Evolutionary conservation across 176 grass and related monocot species (phyloP).

Genomic region (Oryza brachyantha): DNA sequence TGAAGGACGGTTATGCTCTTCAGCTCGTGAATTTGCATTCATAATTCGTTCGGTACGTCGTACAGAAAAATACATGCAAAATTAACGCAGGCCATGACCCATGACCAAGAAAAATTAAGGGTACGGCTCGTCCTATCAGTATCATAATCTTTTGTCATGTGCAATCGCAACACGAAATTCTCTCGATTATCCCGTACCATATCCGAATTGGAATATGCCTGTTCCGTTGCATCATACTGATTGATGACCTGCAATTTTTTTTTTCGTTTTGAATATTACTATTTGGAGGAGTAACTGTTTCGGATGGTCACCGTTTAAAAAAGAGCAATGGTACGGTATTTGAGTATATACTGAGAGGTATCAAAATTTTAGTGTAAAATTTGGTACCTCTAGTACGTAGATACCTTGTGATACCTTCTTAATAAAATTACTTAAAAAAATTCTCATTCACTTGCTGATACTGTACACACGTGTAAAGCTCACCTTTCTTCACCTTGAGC

Average conservation of each 20-base stretch:
- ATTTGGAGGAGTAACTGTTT: neutral
- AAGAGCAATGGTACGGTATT: no score
- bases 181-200: conserved; percentile 3
- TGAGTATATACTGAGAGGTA: no score
- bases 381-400: no score
- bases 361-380: no score
- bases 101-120: neutral
- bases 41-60: neutral
- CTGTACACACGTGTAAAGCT: conserved; percentile 31
- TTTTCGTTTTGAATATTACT: no score
- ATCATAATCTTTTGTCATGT: conserved; percentile 22
- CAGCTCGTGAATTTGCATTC: neutral
- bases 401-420: no score
- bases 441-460: conserved; percentile 1
- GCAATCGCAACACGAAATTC: neutral
- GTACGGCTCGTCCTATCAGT: conserved; percentile 22
- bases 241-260: neutral
- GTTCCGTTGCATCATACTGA: conserved; percentile 18
- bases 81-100: neutral
- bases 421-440: no score
- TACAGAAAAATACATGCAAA: neutral
- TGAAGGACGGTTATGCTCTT: neutral
- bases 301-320: neutral
- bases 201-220: conserved; percentile 12
- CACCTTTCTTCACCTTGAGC: conserved; percentile 31